Conservation (phyloP, 495 filamentous ascomycete species). For the Hypoxylon fuscum region DNA sequence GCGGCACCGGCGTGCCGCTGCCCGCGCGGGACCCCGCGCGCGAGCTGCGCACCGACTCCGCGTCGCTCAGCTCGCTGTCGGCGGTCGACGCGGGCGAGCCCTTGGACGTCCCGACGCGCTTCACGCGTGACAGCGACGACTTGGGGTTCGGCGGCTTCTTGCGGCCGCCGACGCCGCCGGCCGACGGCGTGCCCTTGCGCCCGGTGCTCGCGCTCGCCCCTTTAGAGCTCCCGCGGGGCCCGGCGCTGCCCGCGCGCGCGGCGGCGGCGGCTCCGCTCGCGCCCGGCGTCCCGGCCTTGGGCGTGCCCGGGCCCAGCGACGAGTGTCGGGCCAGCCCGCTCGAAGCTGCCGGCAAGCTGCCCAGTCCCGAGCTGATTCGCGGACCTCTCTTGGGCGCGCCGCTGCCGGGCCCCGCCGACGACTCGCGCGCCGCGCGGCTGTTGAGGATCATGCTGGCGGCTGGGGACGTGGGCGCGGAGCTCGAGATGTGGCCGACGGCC, state of each 20-base stretch:
- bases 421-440: conserved; percentile 74
- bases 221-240: conserved; percentile 68
- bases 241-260: conserved; percentile 75
- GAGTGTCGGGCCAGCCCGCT: conserved; percentile 81
- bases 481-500: conserved; percentile 51
- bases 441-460: conserved; percentile 68
- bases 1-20: conserved; percentile 59
- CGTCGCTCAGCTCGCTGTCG: conserved; percentile 73
- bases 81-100: conserved; percentile 66
- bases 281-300: conserved; percentile 76
- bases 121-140: conserved; percentile 61
- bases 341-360: conserved; percentile 71
- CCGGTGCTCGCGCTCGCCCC: conserved; percentile 42
- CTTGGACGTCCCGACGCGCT: conserved; percentile 60
- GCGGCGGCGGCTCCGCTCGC: too few relatives aligned
- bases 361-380: conserved; percentile 70
- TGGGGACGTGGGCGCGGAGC: conserved; percentile 73
- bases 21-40: conserved; percentile 46
- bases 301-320: conserved; percentile 84
- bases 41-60: conserved; percentile 63
- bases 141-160: conserved; percentile 67
- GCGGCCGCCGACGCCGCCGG: conserved; percentile 60
- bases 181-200: conserved; percentile 73
- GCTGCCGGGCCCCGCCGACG: conserved; percentile 72
- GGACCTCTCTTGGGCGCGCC: conserved; percentile 74